phyloP scores from a whole-genome alignment of 148 eudicot genomes.

The Persicaria maculosa region DNA sequence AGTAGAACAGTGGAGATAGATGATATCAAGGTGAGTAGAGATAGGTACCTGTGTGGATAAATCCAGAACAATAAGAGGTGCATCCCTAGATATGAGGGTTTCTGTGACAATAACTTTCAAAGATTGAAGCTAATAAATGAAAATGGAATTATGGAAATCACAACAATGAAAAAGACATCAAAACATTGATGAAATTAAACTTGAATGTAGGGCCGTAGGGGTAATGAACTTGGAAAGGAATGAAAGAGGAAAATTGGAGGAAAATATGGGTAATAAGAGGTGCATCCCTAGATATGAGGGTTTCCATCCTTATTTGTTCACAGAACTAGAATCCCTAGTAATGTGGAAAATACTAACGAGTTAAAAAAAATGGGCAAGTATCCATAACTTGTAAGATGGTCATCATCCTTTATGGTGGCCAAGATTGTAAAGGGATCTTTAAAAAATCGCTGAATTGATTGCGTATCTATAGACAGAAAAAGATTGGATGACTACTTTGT shows the following conservation, averaged over 20 bases:
- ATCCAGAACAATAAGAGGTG: conserved; percentile 50
- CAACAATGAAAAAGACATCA: too few species aligned
- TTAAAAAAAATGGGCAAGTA: neutral
- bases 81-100: conserved; percentile 55
- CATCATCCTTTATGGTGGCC: conserved; percentile 84
- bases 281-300: conserved; percentile 91
- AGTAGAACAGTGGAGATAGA: too few species aligned
- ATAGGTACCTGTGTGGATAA: too few species aligned
- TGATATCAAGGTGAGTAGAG: too few species aligned
- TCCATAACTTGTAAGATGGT: conserved; percentile 56
- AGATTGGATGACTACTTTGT: neutral
- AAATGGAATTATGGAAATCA: too few species aligned
- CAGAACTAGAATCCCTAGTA: conserved; percentile 47
- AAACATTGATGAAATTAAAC: too few species aligned
- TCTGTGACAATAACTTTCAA: conserved; percentile 28
- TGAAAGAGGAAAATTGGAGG: too few species aligned
- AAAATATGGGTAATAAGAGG: conserved; percentile 80
- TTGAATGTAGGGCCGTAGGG: too few species aligned
- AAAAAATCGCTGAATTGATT: conserved; percentile 70
- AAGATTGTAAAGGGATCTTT: conserved; percentile 76
- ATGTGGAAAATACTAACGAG: neutral
- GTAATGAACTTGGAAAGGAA: too few species aligned
- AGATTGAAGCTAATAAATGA: too few species aligned
- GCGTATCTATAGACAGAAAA: conserved; percentile 44
- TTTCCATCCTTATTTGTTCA: conserved; percentile 56